Evolutionary conservation across 768 basidiomycete species (phyloP).

Genomic region (Kwoniella sp.): DNA sequence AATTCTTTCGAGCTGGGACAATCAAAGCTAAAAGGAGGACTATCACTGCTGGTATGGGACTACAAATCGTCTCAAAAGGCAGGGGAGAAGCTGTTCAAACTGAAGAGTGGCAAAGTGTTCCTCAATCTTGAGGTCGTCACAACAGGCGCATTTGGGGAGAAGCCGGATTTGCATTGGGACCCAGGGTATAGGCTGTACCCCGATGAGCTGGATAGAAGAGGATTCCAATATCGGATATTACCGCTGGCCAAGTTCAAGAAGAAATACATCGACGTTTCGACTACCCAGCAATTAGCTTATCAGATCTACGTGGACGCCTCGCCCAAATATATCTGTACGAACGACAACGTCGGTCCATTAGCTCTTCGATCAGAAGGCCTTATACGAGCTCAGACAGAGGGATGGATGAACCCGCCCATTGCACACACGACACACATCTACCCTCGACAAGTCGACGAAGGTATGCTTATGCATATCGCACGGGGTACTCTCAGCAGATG

Average conservation of each 20-base stretch:
- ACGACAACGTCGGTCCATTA: conserved; percentile 8
- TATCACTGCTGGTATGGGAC: background rate
- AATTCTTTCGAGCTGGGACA: background rate
- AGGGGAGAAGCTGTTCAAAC: background rate
- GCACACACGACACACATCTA: background rate
- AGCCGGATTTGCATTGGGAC: background rate
- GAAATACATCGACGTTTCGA: conserved; percentile 5
- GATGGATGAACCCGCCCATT: background rate
- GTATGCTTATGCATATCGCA: background rate
- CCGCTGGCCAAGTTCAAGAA: background rate
- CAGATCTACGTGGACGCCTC: conserved; percentile 1
- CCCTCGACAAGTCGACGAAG: background rate
- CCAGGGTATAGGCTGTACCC: conserved; percentile 3
- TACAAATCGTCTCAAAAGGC: background rate
- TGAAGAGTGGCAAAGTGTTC: background rate
- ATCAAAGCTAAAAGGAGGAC: background rate
- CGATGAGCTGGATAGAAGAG: conserved; percentile 1
- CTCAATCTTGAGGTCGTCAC: background rate
- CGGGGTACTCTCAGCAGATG: background rate
- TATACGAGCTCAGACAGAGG: background rate
- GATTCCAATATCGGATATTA: background rate
- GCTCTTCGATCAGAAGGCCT: background rate
- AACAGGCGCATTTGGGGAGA: background rate
- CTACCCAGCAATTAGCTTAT: conserved; percentile 3
- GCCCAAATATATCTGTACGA: conserved; percentile 12